A percentile compares a stretch with the other conserved stretches of the same genome.
Conservation (phyloP, 2,329 filamentous ascomycete species). For the Penicillium occitanis region DNA sequence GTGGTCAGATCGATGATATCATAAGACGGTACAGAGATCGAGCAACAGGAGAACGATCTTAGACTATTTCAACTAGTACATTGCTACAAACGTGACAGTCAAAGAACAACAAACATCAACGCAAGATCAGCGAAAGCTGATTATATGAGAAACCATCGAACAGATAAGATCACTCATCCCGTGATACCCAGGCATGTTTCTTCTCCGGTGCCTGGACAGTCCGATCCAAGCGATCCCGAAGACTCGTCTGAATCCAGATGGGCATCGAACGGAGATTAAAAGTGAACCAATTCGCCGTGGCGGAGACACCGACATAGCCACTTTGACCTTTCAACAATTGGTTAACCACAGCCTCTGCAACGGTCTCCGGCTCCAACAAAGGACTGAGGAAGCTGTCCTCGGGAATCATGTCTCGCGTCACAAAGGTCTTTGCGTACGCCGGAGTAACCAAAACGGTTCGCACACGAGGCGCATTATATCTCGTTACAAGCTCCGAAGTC, state of each 20-base stretch:
- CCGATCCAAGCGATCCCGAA: slow-evolving; percentile 45
- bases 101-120: background rate
- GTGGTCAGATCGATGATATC: slow-evolving; percentile 17
- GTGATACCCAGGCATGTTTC: slow-evolving; percentile 18
- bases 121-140: background rate
- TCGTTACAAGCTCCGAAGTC: slow-evolving; percentile 31
- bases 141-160: background rate
- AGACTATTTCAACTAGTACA: background rate
- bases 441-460: slow-evolving; percentile 28
- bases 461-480: slow-evolving; percentile 32
- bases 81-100: background rate
- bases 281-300: slow-evolving; percentile 45
- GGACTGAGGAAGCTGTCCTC: slow-evolving; percentile 54
- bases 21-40: slow-evolving; percentile 10
- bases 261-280: slow-evolving; percentile 53
- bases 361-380: slow-evolving; percentile 59
- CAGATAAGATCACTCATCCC: slow-evolving; percentile 3
- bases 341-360: slow-evolving; percentile 62
- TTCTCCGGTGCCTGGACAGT: slow-evolving; percentile 21
- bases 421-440: slow-evolving; percentile 18
- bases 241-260: slow-evolving; percentile 61
- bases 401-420: slow-evolving; percentile 50
- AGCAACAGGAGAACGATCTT: background rate
- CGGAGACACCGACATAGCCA: slow-evolving; percentile 58
- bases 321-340: slow-evolving; percentile 60